Percentiles rank a stretch among this genome's conserved stretches.
Evolutionary conservation across 192 early-diverging fungal species (phyloP).

Genomic region (Coemansia sp.): DNA sequence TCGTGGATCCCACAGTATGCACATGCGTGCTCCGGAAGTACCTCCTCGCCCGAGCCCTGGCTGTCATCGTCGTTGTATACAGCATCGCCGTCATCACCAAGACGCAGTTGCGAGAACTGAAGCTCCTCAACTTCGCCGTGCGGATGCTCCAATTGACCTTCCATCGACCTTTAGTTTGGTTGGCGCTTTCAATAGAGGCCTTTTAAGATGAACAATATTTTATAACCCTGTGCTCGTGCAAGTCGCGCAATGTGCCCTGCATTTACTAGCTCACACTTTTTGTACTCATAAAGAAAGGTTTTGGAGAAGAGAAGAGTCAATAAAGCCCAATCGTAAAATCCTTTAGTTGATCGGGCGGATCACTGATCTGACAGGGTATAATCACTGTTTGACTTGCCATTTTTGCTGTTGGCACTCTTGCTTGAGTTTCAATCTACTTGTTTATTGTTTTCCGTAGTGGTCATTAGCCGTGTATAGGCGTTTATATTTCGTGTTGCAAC

Average conservation of each 20-base stretch:
- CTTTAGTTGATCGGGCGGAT: too few species aligned
- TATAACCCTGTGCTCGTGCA: constrained; percentile 2
- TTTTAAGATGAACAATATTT: neutral
- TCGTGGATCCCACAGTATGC: constrained; percentile 93
- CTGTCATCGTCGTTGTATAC: constrained; percentile 16
- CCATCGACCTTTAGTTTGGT: neutral
- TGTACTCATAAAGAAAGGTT: too few species aligned
- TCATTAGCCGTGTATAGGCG: too few species aligned
- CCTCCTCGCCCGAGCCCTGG: constrained; percentile 40
- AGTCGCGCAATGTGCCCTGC: neutral
- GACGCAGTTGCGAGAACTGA: constrained; percentile 35
- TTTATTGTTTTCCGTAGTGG: too few species aligned
- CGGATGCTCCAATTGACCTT: neutral
- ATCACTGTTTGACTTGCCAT: too few species aligned
- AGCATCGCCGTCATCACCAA: constrained; percentile 36
- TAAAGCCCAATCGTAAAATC: too few species aligned
- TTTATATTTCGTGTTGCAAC: neutral
- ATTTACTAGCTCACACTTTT: neutral
- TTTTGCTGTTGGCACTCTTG: too few species aligned
- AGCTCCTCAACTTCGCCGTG: constrained; percentile 11
- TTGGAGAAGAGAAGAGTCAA: too few species aligned
- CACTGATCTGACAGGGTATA: too few species aligned
- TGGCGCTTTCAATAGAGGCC: neutral
- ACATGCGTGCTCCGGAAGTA: constrained; percentile 80
- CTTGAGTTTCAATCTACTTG: too few species aligned